Evolutionary conservation across 208 protist species (phyloP).

Genomic region (Trypanosoma grayi): DNA sequence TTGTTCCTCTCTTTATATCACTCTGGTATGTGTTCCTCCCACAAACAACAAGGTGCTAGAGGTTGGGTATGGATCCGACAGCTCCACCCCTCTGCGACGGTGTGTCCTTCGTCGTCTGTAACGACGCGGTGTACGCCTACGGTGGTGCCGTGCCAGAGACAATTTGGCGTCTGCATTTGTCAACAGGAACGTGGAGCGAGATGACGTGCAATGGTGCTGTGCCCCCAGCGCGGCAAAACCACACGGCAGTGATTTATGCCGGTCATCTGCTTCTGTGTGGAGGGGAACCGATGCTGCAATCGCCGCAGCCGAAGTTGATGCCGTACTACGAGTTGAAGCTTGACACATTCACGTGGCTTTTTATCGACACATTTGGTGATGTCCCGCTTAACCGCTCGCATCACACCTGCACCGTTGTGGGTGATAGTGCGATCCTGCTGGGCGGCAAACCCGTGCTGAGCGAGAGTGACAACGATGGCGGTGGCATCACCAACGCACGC

Average conservation of each 20-base stretch:
- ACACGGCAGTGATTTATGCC: conserved; percentile 10
- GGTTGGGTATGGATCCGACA: conserved; percentile 6
- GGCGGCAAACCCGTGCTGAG: conserved; percentile 23
- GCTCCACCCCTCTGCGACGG: conserved; percentile 10
- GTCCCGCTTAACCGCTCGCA: conserved; percentile 27
- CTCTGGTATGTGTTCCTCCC: background rate
- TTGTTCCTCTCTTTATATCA: background rate
- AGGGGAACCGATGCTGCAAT: conserved; percentile 12
- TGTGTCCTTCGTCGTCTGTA: conserved; percentile 10
- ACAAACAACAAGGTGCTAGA: background rate
- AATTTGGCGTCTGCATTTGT: conserved; percentile 20
- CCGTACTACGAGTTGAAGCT: conserved; percentile 33
- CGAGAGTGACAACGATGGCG: background rate
- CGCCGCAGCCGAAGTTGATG: background rate
- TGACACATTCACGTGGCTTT: conserved; percentile 23
- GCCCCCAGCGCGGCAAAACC: conserved; percentile 10
- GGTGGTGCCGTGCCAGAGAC: conserved; percentile 10
- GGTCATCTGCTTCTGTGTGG: conserved; percentile 18
- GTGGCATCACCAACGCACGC: conserved; percentile 4
- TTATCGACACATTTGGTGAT: conserved; percentile 20
- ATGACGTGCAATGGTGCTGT: conserved; percentile 15
- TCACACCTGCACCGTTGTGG: conserved; percentile 23
- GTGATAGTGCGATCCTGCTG: conserved; percentile 18
- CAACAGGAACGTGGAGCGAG: conserved; percentile 6
- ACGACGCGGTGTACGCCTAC: conserved; percentile 10